Evolutionary conservation across 345 rosid species (phyloP).

Genomic region (Reutealis trisperma): DNA sequence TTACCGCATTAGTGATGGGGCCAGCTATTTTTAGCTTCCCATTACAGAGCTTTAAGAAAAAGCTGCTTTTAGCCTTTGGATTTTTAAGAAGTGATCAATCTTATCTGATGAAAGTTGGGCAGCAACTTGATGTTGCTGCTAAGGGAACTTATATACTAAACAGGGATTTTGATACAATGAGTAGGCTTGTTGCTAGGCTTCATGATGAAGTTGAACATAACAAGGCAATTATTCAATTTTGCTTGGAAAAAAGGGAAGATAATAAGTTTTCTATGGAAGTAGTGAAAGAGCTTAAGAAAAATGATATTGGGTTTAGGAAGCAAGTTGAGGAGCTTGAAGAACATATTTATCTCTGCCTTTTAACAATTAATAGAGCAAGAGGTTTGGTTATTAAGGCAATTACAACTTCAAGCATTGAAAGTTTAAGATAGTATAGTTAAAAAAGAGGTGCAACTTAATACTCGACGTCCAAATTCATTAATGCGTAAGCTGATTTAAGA

Average conservation of each 20-base stretch:
- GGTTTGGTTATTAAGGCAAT: constrained; percentile 35
- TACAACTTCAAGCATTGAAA: constrained; percentile 13
- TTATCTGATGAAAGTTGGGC: constrained; percentile 26
- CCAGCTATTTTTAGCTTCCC: constrained; percentile 39
- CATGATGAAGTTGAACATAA: constrained; percentile 50
- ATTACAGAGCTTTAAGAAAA: constrained; percentile 25
- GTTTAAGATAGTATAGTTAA: not conserved
- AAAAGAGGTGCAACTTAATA: too few relatives aligned
- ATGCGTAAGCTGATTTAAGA: too few relatives aligned
- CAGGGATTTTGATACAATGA: constrained; percentile 49
- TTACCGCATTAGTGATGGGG: constrained; percentile 33
- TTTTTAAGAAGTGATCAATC: constrained; percentile 20
- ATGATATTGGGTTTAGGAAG: constrained; percentile 33
- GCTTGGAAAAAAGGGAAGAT: constrained; percentile 36
- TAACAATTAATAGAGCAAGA: constrained; percentile 49
- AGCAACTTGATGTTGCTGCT: constrained; percentile 45
- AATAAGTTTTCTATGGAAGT: constrained; percentile 26
- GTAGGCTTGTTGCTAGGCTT: constrained; percentile 44
- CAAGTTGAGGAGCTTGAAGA: constrained; percentile 49
- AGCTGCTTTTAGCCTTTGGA: constrained; percentile 10
- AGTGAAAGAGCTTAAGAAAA: constrained; percentile 43
- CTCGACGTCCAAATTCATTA: too few relatives aligned
- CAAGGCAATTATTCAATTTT: constrained; percentile 36
- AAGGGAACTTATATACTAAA: constrained; percentile 47
- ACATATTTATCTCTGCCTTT: constrained; percentile 43